Conservation (phyloP, 371 early-diverging fungal genomes). For the Apophysomyces elegans region DNA sequence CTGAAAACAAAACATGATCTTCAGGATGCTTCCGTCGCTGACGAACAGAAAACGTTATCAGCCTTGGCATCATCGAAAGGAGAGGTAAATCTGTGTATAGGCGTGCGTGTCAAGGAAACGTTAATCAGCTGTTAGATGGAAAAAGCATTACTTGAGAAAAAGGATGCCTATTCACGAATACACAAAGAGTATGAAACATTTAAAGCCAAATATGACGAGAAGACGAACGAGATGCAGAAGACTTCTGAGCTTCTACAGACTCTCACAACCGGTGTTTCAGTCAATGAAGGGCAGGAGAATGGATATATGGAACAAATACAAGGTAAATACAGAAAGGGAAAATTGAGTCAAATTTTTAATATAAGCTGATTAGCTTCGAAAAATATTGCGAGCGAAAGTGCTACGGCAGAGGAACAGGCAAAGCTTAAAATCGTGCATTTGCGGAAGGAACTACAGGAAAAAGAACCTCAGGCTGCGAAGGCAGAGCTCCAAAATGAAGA, state of each 20-base stretch:
- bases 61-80: conserved; percentile 38
- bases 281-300: conserved; percentile 89
- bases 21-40: conserved; percentile 70
- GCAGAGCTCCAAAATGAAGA: conserved; percentile 57
- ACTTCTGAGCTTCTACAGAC: conserved; percentile 89
- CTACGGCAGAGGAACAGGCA: conserved; percentile 73
- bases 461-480: conserved; percentile 52
- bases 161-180: conserved; percentile 46
- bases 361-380: conserved; percentile 54
- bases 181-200: conserved; percentile 63
- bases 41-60: conserved; percentile 66
- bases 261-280: conserved; percentile 90
- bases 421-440: conserved; percentile 73
- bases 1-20: conserved; percentile 82
- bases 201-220: conserved; percentile 67
- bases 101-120: neutral
- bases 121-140: conserved; percentile 43
- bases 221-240: conserved; percentile 67
- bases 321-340: conserved; percentile 32
- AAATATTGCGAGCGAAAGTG: conserved; percentile 56
- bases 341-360: neutral
- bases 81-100: conserved; percentile 41
- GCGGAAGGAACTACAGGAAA: conserved; percentile 63
- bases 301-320: conserved; percentile 95
- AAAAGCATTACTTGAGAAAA: conserved; percentile 56